These are phyloP conservation scores for Flaveria brownii DNA, from an alignment of 129 eudicot species.

Conservation along the genomic window DNA sequence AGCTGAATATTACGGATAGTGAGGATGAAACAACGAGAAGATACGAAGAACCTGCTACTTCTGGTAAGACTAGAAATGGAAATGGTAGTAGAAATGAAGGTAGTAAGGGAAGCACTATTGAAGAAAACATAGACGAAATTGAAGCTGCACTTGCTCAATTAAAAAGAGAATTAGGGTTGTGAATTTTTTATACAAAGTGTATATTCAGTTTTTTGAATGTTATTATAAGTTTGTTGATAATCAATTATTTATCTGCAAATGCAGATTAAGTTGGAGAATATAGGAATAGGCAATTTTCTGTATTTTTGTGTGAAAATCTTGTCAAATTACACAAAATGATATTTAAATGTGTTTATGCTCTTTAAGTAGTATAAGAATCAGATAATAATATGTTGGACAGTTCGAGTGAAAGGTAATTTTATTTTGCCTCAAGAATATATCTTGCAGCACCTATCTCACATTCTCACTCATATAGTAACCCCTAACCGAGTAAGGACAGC, in stretches of 20 bases:
- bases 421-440: no score
- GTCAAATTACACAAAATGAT: background rate
- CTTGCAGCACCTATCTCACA: no score
- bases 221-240: constrained; percentile 24
- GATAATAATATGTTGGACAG: no score
- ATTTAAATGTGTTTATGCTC: no score
- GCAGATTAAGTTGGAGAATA: constrained; percentile 20
- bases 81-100: constrained; percentile 31
- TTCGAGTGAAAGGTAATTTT: no score
- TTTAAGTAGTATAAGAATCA: no score
- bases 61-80: constrained; percentile 35
- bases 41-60: constrained; percentile 33
- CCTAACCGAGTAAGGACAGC: no score
- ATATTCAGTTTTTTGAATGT: constrained; percentile 21
- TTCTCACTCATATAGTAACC: no score
- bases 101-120: constrained; percentile 46
- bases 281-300: background rate
- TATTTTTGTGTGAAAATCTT: background rate
- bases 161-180: constrained; percentile 84
- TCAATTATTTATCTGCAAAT: constrained; percentile 29
- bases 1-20: constrained; percentile 65
- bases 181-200: constrained; percentile 26
- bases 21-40: constrained; percentile 37
- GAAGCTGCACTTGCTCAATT: constrained; percentile 92
- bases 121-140: constrained; percentile 78